A percentile compares a stretch with the other conserved stretches of the same genome.
Evolutionary conservation across 2,329 filamentous ascomycete genomes (phyloP).

Genomic region (Graphiopsis chlorocephala): DNA sequence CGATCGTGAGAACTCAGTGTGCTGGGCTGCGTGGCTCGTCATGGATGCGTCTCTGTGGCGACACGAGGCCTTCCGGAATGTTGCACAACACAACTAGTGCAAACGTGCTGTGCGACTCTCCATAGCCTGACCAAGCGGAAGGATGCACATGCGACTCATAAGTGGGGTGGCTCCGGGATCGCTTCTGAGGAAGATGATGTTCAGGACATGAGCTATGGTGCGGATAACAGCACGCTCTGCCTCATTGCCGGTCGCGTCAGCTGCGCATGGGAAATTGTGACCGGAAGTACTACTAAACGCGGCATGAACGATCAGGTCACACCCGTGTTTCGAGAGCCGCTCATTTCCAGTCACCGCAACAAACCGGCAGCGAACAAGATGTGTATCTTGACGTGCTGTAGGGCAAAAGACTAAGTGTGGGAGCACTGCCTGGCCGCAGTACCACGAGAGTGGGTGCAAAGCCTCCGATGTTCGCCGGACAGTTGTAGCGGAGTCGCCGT

Average conservation of each 20-base stretch:
- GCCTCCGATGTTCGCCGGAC: constrained; percentile 14
- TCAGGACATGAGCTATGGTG: not conserved
- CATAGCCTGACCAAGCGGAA: constrained; percentile 5
- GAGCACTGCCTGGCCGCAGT: constrained; percentile 12
- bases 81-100: constrained; percentile 24
- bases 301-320: constrained; percentile 5
- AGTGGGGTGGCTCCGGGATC: not conserved
- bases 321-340: constrained; percentile 9
- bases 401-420: constrained; percentile 10
- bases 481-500: constrained; percentile 16
- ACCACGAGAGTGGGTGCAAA: constrained; percentile 7
- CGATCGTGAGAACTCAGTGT: constrained; percentile 12
- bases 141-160: constrained; percentile 9
- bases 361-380: not conserved
- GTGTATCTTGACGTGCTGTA: not conserved
- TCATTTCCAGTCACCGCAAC: constrained; percentile 9
- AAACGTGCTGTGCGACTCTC: constrained; percentile 28
- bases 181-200: not conserved
- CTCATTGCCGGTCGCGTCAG: not conserved
- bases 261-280: not conserved
- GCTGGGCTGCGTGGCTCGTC: constrained; percentile 15
- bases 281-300: not conserved
- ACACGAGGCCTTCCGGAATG: constrained; percentile 26
- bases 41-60: constrained; percentile 27
- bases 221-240: not conserved